phyloP scores from a whole-genome alignment of 108 stramenopile species.

The Nitzschia putrida region DNA sequence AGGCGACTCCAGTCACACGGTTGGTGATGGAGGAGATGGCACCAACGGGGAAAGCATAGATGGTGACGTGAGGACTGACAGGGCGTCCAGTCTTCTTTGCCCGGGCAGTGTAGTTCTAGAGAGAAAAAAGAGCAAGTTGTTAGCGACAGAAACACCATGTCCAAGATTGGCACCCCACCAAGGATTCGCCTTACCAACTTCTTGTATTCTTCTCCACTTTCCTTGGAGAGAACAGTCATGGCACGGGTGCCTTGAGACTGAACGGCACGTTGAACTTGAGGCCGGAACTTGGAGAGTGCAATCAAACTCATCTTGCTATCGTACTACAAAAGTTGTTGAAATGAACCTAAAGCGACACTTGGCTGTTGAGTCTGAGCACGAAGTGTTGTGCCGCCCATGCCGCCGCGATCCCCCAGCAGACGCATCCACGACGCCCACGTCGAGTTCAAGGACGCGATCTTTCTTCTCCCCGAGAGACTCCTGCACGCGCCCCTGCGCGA shows the following conservation, averaged over 20 bases:
- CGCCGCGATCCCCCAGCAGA: not conserved
- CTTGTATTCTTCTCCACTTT: slow-evolving; percentile 82
- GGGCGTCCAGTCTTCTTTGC: slow-evolving; percentile 87
- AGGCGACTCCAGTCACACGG: slow-evolving; percentile 87
- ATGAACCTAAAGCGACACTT: no score
- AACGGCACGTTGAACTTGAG: slow-evolving; percentile 29
- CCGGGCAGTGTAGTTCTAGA: slow-evolving; percentile 74
- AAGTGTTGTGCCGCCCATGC: slow-evolving; percentile 2
- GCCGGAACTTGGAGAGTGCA: slow-evolving; percentile 16
- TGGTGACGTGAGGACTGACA: slow-evolving; percentile 93
- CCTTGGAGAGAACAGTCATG: slow-evolving; percentile 84
- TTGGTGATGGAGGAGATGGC: slow-evolving; percentile 90
- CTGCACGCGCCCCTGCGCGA: not conserved
- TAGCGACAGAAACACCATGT: not conserved
- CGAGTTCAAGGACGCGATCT: not conserved
- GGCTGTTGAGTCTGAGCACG: no score
- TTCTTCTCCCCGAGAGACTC: not conserved
- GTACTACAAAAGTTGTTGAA: not conserved
- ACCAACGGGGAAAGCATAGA: slow-evolving; percentile 89
- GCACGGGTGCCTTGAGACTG: slow-evolving; percentile 27
- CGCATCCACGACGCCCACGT: not conserved
- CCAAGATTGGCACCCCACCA: not conserved
- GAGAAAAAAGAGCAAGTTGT: not conserved
- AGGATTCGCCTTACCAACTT: slow-evolving; percentile 55
- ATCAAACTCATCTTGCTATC: slow-evolving; percentile 38